phyloP scores from a whole-genome alignment of 116 monocot species.

The Papilionanthe hybrid region DNA sequence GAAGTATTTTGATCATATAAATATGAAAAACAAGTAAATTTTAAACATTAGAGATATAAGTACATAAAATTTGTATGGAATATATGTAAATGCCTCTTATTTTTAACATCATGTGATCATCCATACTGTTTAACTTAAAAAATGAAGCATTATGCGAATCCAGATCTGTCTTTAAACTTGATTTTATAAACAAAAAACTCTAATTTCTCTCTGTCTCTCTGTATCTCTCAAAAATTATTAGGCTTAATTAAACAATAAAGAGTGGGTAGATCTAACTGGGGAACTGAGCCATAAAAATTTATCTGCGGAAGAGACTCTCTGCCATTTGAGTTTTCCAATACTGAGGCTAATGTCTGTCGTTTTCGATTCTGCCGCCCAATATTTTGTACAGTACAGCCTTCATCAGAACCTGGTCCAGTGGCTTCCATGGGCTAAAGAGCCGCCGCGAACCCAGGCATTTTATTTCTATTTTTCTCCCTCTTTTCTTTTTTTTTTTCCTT shows the following conservation, averaged over 20 bases:
- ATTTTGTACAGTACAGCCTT: not conserved
- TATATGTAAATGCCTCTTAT: no score
- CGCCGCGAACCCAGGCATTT: conserved; percentile 6
- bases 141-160: not conserved
- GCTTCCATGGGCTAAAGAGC: conserved; percentile 1
- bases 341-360: conserved; percentile 10
- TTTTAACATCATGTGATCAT: no score
- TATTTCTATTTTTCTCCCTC: not conserved
- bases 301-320: not conserved
- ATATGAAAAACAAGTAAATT: no score
- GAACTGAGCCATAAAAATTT: conserved; percentile 2
- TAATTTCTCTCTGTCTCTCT: not conserved
- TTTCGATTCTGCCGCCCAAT: not conserved
- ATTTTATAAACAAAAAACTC: not conserved
- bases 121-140: no score
- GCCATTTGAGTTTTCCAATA: not conserved
- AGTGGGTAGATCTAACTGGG: conserved; percentile 1
- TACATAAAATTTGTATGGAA: no score
- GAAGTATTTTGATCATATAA: no score
- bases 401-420: not conserved
- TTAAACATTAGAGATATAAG: no score
- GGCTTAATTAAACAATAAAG: not conserved
- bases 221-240: not conserved
- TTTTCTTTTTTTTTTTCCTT: not conserved
- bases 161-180: not conserved